These are phyloP conservation scores for Dinochytrium kinnereticum DNA, from an alignment of 371 early-diverging fungal species.

Conservation along the genomic window DNA sequence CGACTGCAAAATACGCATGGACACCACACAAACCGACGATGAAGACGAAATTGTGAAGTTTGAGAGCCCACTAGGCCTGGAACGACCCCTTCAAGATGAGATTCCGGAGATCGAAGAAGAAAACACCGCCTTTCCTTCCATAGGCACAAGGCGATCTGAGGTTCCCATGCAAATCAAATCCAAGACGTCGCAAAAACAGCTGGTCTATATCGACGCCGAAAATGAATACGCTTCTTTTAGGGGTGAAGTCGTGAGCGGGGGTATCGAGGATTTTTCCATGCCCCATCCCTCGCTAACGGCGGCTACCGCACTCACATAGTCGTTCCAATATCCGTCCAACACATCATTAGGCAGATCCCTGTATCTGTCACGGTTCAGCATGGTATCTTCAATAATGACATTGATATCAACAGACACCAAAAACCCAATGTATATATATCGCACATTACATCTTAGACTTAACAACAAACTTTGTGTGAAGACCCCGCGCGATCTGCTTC, in stretches of 20 bases:
- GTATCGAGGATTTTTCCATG: too few species aligned
- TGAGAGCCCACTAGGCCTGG: not conserved
- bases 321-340: not conserved
- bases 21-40: not conserved
- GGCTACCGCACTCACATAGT: not conserved
- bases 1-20: not conserved
- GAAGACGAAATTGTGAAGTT: not conserved
- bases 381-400: not conserved
- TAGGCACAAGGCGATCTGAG: not conserved
- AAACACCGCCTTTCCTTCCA: slow-evolving; percentile 2
- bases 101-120: not conserved
- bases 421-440: not conserved
- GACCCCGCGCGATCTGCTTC: slow-evolving; percentile 9
- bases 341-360: not conserved
- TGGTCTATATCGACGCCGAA: too few species aligned
- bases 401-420: too few species aligned
- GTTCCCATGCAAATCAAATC: not conserved
- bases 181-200: too few species aligned
- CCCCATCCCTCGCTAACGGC: not conserved
- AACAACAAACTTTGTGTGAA: slow-evolving; percentile 9
- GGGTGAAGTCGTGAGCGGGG: too few species aligned
- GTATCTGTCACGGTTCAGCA: not conserved
- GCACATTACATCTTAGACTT: slow-evolving; percentile 1
- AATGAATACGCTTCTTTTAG: too few species aligned
- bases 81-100: not conserved